Percentiles rank a stretch among this genome's conserved stretches.
Evolutionary conservation across 2,329 filamentous ascomycete species (phyloP).

Genomic region (Tothia fuscella): DNA sequence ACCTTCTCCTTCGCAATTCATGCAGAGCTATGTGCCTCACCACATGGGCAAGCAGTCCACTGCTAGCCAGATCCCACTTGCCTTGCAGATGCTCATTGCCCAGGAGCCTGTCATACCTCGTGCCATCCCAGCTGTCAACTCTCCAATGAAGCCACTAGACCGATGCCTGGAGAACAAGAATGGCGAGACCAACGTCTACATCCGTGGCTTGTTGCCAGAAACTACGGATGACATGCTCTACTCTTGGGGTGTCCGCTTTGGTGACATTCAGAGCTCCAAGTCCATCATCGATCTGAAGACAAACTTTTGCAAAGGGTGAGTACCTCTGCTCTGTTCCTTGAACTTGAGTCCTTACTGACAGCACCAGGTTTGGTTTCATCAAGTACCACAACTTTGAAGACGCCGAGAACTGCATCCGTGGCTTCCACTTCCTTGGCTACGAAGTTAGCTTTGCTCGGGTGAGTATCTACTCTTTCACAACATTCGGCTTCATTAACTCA

Average conservation of each 20-base stretch:
- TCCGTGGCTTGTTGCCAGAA: conserved; percentile 86
- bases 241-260: conserved; percentile 75
- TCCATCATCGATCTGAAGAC: conserved; percentile 94
- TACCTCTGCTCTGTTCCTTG: conserved; percentile 13
- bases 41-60: conserved; percentile 25
- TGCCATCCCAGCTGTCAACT: conserved; percentile 80
- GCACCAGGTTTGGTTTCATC: conserved; percentile 80
- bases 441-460: conserved; percentile 95
- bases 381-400: conserved; percentile 82
- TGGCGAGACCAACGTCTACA: conserved; percentile 96
- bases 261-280: conserved; percentile 91
- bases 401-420: conserved; percentile 91
- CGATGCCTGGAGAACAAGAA: conserved; percentile 91
- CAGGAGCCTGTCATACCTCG: conserved; percentile 74
- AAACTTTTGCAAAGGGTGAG: conserved; percentile 89
- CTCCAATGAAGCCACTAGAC: conserved; percentile 79
- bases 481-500: conserved; percentile 9
- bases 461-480: conserved; percentile 26
- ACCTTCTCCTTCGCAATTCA: conserved; percentile 37
- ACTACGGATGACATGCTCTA: conserved; percentile 86
- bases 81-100: conserved; percentile 36
- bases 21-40: conserved; percentile 32
- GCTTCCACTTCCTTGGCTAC: conserved; percentile 87
- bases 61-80: conserved; percentile 30
- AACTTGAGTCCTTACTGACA: background rate